phyloP scores from a whole-genome alignment of 2,329 filamentous ascomycete genomes.

The Epichloe brachyelytri region DNA sequence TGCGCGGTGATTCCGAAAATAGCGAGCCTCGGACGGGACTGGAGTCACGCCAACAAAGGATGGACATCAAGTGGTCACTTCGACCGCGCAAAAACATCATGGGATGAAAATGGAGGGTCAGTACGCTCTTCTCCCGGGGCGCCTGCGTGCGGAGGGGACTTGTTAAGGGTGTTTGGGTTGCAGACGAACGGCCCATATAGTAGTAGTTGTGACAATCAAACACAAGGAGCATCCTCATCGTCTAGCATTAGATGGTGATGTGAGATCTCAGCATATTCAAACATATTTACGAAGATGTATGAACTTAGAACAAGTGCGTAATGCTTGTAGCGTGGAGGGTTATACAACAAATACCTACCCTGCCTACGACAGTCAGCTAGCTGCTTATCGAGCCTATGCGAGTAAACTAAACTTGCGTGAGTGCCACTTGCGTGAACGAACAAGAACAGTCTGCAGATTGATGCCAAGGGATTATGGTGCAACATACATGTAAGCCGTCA shows the following conservation, averaged over 20 bases:
- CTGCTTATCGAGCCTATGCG: no score
- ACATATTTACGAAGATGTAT: no score
- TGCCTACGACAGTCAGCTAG: no score
- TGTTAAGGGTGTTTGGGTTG: background rate
- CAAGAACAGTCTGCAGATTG: no score
- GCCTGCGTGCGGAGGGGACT: background rate
- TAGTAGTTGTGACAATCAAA: background rate
- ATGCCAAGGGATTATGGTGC: no score
- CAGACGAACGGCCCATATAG: background rate
- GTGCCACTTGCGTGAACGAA: no score
- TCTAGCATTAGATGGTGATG: background rate
- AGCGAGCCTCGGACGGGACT: background rate
- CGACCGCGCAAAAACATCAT: background rate
- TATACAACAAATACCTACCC: no score
- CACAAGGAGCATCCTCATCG: background rate
- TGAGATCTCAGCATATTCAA: no score
- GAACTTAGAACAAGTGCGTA: no score
- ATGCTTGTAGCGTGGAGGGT: no score
- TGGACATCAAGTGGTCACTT: background rate
- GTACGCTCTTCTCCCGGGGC: background rate
- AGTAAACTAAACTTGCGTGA: no score
- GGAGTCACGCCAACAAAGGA: background rate
- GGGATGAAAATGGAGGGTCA: background rate
- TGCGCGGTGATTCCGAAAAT: background rate
- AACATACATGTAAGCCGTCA: constrained; percentile 10